A percentile compares a stretch with the other conserved stretches of the same genome.
These are phyloP conservation scores for Rhodamnia rubescens DNA, from an alignment of 345 rosid genomes.

Conservation along the genomic window DNA sequence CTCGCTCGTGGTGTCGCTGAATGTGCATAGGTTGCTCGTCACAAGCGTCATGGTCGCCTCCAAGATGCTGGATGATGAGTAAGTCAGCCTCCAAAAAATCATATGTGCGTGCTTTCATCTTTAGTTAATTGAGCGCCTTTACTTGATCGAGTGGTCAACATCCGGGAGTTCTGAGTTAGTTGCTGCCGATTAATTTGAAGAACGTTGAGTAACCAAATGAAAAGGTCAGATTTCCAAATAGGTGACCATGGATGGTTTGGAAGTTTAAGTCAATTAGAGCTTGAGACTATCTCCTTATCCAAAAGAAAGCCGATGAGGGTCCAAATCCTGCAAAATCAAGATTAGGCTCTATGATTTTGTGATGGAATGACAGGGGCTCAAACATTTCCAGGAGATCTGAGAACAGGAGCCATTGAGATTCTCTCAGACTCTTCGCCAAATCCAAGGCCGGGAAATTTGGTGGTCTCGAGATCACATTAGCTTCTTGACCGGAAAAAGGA, in stretches of 20 bases:
- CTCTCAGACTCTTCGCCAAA: not conserved
- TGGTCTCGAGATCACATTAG: not conserved
- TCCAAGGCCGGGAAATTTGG: not conserved
- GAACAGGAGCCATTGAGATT: not conserved
- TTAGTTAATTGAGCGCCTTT: not conserved
- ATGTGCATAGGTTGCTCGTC: constrained; percentile 74
- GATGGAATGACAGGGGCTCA: not conserved
- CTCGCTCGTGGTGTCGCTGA: constrained; percentile 60
- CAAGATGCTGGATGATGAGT: constrained; percentile 86
- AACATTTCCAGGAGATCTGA: not conserved
- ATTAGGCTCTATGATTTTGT: not conserved
- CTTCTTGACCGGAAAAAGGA: not conserved
- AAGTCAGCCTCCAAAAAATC: constrained; percentile 10
- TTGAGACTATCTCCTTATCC: not conserved
- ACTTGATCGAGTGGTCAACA: not conserved
- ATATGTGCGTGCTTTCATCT: not conserved
- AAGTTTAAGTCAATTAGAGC: not conserved
- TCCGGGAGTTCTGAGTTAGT: not conserved
- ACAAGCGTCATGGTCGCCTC: constrained; percentile 88
- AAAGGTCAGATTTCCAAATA: too few species aligned
- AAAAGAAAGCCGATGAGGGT: not conserved
- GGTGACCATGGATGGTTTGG: too few species aligned
- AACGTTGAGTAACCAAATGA: not conserved
- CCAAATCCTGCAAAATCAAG: not conserved
- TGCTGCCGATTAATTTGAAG: not conserved